Evolutionary conservation across 331 rosid genomes (phyloP).

Genomic region (Erythrophleum ivorense): DNA sequence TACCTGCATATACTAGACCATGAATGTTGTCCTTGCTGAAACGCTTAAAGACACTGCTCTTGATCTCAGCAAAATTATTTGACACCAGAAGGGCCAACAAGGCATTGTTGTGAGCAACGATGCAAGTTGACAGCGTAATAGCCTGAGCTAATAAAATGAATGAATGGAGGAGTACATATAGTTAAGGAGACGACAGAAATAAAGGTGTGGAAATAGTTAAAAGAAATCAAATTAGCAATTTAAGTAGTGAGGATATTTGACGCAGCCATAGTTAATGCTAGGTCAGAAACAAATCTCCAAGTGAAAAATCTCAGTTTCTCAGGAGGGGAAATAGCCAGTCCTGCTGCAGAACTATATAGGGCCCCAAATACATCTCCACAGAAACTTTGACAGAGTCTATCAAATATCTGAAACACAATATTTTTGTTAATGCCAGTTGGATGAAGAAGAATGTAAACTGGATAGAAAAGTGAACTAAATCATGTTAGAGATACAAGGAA

Average conservation of each 20-base stretch:
- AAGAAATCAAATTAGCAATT: constrained; percentile 19
- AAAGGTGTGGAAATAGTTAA: not conserved
- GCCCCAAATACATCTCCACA: constrained; percentile 74
- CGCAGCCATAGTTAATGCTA: constrained; percentile 65
- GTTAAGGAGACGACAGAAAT: constrained; percentile 61
- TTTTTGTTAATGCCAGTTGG: constrained; percentile 16
- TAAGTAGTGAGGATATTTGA: constrained; percentile 72
- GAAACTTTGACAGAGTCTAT: constrained; percentile 77
- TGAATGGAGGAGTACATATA: constrained; percentile 68
- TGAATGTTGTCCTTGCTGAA: constrained; percentile 72
- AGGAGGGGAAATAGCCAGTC: constrained; percentile 64
- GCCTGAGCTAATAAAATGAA: constrained; percentile 87
- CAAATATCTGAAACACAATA: constrained; percentile 69
- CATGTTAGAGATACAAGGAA: constrained; percentile 27
- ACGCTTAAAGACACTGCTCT: constrained; percentile 80
- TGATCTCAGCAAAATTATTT: constrained; percentile 83
- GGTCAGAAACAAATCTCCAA: constrained; percentile 72
- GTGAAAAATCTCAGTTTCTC: constrained; percentile 60
- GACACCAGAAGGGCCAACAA: constrained; percentile 84
- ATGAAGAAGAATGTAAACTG: constrained; percentile 22
- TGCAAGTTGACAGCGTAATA: constrained; percentile 77
- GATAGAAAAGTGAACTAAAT: constrained; percentile 3
- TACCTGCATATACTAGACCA: constrained; percentile 76
- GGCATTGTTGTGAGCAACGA: constrained; percentile 83
- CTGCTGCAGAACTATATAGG: constrained; percentile 70